Conservation (phyloP, 129 eudicot genomes). For the Saussurea involucrata region DNA sequence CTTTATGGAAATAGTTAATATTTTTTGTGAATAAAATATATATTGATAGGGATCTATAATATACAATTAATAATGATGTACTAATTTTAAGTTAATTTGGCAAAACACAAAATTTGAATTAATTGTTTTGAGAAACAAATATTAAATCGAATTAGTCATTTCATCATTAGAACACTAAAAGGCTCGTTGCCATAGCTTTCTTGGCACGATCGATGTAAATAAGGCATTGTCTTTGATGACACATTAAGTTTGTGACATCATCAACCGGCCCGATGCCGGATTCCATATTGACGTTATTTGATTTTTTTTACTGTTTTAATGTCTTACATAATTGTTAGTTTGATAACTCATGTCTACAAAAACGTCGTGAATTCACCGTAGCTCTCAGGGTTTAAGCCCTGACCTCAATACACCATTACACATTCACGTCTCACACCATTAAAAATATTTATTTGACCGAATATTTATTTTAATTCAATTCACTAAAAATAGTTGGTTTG, state of each 20-base stretch:
- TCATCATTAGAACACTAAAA: background rate
- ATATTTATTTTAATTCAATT: background rate
- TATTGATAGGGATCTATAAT: too few species aligned
- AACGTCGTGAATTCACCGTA: too few species aligned
- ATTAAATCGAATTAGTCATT: background rate
- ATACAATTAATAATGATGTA: too few species aligned
- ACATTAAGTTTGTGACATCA: background rate
- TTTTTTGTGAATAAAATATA: too few species aligned
- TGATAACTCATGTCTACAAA: background rate
- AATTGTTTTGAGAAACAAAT: background rate
- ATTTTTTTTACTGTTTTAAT: background rate
- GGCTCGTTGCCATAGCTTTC: background rate
- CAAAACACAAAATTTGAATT: background rate
- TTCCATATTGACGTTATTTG: background rate
- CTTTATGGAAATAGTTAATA: too few species aligned
- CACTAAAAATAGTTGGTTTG: background rate
- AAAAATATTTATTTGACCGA: background rate
- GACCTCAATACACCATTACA: background rate
- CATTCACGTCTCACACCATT: background rate
- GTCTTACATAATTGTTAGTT: background rate
- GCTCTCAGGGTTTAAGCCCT: background rate
- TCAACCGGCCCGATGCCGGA: background rate
- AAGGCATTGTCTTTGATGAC: background rate
- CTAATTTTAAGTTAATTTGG: background rate
- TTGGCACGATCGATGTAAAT: background rate